A percentile compares a stretch with the other conserved stretches of the same genome.
Evolutionary conservation across 177 flowering plant species (phyloP).

Genomic region (Telopea speciosissima): DNA sequence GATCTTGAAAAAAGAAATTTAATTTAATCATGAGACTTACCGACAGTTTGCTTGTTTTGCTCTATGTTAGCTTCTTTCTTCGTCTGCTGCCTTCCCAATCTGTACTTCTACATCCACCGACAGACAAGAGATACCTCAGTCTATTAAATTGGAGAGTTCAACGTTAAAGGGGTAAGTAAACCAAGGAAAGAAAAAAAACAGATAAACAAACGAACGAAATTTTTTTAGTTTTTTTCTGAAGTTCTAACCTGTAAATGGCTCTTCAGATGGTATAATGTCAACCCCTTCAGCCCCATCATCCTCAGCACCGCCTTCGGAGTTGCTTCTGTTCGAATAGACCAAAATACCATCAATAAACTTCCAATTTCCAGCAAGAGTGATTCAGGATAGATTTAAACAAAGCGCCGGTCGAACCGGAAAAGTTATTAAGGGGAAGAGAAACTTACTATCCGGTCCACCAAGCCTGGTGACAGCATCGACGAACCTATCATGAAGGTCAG

Average conservation of each 20-base stretch:
- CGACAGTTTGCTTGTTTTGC: slow-evolving; percentile 34
- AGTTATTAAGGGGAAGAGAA: not conserved
- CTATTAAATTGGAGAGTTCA: too few species aligned
- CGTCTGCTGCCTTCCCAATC: slow-evolving; percentile 71
- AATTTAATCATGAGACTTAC: slow-evolving; percentile 19
- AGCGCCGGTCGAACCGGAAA: too few species aligned
- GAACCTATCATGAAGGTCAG: slow-evolving; percentile 76
- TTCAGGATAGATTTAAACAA: too few species aligned
- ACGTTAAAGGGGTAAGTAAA: too few species aligned
- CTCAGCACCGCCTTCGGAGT: slow-evolving; percentile 82
- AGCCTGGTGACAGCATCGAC: slow-evolving; percentile 88
- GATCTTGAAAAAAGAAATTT: too few species aligned
- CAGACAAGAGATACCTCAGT: not conserved
- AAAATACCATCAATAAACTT: not conserved
- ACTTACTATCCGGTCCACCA: slow-evolving; percentile 88
- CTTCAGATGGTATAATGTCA: slow-evolving; percentile 85
- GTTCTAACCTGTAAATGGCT: slow-evolving; percentile 73
- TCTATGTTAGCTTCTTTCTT: slow-evolving; percentile 34
- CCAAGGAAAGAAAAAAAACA: not conserved
- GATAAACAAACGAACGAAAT: too few species aligned
- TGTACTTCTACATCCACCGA: slow-evolving; percentile 55
- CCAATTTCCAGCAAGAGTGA: not conserved
- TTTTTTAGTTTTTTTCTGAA: too few species aligned
- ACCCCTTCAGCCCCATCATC: slow-evolving; percentile 80
- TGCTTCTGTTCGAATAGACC: slow-evolving; percentile 46